Conservation (phyloP, 306 rosid genomes). For the cucumber (Cucumis sativus) region Cucumber_9930_V3 NC_026655.2:2000501-2001000, state of each 20-base stretch:
- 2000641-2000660: background rate
- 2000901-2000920: background rate
- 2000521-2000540: slow-evolving; percentile 81
- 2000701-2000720: background rate
- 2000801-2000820: background rate
- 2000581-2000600: background rate
- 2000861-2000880: background rate
- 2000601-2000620: background rate
- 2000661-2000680: background rate
- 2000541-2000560: slow-evolving; percentile 89
- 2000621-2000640: background rate
- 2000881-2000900: background rate
- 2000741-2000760: background rate
- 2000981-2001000: background rate
- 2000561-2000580: slow-evolving; percentile 76
- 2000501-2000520: slow-evolving; percentile 93
- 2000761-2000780: background rate
- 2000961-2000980: background rate
- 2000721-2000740: background rate
- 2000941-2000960: background rate
- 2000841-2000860: background rate
- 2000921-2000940: background rate
- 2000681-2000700: background rate
- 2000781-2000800: background rate
- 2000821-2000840: background rate